Conservation (phyloP, 2,329 filamentous ascomycete genomes). For the Claviceps pazoutovae region DNA sequence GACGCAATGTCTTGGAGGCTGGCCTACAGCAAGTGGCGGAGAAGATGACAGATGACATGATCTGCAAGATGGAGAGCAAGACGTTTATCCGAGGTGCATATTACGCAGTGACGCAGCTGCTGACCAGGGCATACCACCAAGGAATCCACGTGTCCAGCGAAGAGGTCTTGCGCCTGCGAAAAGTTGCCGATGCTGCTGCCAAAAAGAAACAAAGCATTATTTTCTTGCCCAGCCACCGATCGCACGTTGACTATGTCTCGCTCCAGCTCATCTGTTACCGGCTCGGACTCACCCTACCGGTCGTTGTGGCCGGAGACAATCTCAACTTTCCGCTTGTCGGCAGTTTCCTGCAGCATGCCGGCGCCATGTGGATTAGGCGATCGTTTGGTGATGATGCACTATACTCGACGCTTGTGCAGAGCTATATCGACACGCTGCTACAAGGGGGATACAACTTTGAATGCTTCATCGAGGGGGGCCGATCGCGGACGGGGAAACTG, state of each 20-base stretch:
- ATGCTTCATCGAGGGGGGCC: conserved; percentile 92
- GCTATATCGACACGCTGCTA: conserved; percentile 85
- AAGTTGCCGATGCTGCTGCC: conserved; percentile 69
- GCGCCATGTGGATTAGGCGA: conserved; percentile 89
- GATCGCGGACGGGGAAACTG: conserved; percentile 86
- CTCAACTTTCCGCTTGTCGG: conserved; percentile 88
- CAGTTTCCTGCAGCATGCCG: conserved; percentile 84
- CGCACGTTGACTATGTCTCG: conserved; percentile 92
- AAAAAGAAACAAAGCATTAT: conserved; percentile 89
- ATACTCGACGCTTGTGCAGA: conserved; percentile 85
- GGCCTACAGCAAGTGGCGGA: conserved; percentile 71
- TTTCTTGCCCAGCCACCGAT: conserved; percentile 87
- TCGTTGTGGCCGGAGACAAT: conserved; percentile 91
- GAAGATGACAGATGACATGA: conserved; percentile 85
- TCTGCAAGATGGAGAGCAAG: conserved; percentile 97
- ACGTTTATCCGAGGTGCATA: conserved; percentile 85
- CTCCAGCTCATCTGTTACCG: conserved; percentile 93
- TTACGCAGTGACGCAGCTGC: conserved; percentile 72
- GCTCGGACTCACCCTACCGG: conserved; percentile 73
- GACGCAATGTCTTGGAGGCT: conserved; percentile 52
- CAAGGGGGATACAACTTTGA: conserved; percentile 90
- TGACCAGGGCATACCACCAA: conserved; percentile 90
- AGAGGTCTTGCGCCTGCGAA: conserved; percentile 71
- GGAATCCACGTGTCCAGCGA: conserved; percentile 93
- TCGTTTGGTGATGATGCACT: conserved; percentile 85